Evolutionary conservation across 169 alveolate species (phyloP).

Genomic region (Plasmodium gallinaceum): DNA sequence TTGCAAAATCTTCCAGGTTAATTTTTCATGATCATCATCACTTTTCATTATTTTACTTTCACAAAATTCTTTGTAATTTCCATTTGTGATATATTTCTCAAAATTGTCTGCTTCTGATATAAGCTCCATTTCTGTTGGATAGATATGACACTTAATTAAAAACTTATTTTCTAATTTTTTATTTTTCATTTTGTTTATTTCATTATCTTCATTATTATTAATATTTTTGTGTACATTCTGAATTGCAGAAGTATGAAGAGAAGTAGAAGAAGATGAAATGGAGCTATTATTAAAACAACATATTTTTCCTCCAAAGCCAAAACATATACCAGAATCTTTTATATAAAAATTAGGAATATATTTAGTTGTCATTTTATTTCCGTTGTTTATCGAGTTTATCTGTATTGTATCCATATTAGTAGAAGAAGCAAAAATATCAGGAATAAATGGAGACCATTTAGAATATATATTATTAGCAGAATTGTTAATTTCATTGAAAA

Average conservation of each 20-base stretch:
- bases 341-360: slow-evolving; percentile 81
- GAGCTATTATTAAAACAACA: slow-evolving; percentile 42
- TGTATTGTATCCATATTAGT: slow-evolving; percentile 81
- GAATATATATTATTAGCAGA: slow-evolving; percentile 67
- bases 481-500: slow-evolving; percentile 56
- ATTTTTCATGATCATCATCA: slow-evolving; percentile 73
- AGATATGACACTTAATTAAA: slow-evolving; percentile 32
- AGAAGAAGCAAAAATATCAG: slow-evolving; percentile 81
- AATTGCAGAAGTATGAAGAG: not conserved
- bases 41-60: slow-evolving; percentile 35
- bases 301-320: slow-evolving; percentile 82
- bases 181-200: not conserved
- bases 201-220: not conserved
- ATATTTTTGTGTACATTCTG: not conserved
- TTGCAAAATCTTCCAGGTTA: slow-evolving; percentile 71
- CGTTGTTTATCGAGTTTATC: slow-evolving; percentile 77
- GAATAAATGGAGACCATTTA: slow-evolving; percentile 82
- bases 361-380: slow-evolving; percentile 76
- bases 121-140: slow-evolving; percentile 65
- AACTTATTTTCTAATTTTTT: not conserved
- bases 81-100: slow-evolving; percentile 58
- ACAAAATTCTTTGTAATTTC: slow-evolving; percentile 69
- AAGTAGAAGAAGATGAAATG: not conserved
- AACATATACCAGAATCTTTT: slow-evolving; percentile 78
- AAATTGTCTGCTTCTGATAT: slow-evolving; percentile 71